Conservation (phyloP, 108 stramenopile species). For the Aurantiochytrium sp. region DNA sequence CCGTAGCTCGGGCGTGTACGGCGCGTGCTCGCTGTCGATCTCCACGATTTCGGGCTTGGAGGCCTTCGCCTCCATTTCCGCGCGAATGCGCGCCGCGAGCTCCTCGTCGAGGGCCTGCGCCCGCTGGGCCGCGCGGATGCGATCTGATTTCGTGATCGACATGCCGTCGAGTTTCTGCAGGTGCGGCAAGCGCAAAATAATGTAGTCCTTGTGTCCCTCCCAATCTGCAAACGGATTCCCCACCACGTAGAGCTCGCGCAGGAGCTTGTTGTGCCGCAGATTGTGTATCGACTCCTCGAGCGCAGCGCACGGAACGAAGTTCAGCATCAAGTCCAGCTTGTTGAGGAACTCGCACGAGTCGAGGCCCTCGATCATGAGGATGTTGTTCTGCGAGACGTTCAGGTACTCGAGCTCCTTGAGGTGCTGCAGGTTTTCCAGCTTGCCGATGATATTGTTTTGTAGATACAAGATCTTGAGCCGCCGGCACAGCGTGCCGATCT, state of each 20-base stretch:
- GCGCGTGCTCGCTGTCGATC: constrained; percentile 49
- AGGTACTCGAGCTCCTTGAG: constrained; percentile 76
- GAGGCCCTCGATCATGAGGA: constrained; percentile 62
- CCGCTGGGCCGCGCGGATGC: constrained; percentile 48
- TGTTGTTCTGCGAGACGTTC: constrained; percentile 80
- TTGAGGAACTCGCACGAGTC: constrained; percentile 69
- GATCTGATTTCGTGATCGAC: constrained; percentile 63
- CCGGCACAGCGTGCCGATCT: constrained; percentile 68
- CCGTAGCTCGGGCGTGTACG: constrained; percentile 68
- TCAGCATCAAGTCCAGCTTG: constrained; percentile 80
- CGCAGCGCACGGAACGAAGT: constrained; percentile 71
- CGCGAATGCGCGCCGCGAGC: not conserved
- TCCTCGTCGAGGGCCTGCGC: constrained; percentile 38
- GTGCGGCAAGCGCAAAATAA: constrained; percentile 66
- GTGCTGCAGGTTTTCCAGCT: constrained; percentile 68
- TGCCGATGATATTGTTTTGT: constrained; percentile 75
- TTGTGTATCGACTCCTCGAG: constrained; percentile 63
- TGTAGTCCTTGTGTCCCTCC: constrained; percentile 60
- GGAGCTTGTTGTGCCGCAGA: constrained; percentile 44
- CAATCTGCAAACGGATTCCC: constrained; percentile 72
- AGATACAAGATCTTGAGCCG: constrained; percentile 76
- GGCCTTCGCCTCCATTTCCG: not conserved
- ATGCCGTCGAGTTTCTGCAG: constrained; percentile 67
- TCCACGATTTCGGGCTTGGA: constrained; percentile 3
- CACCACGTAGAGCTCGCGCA: constrained; percentile 72